Percentiles rank a stretch among this genome's conserved stretches.
phyloP scores from a whole-genome alignment of 345 rosid species.

The Citrus sp. region DNA sequence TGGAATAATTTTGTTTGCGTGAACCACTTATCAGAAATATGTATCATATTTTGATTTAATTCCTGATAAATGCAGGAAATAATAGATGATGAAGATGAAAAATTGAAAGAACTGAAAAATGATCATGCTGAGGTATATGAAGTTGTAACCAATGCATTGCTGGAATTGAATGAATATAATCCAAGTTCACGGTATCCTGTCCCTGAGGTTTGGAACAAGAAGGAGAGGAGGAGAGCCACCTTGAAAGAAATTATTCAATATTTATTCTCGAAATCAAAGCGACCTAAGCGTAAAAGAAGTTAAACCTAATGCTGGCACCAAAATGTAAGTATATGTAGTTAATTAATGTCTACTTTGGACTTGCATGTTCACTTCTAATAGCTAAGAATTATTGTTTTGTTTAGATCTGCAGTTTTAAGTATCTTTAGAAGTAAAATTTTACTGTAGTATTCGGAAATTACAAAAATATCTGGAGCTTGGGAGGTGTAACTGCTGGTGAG shows the following conservation, averaged over 20 bases:
- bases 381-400: background rate
- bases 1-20: background rate
- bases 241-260: conserved; percentile 25
- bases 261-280: conserved; percentile 22
- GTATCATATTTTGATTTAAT: background rate
- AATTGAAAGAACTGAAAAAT: conserved; percentile 16
- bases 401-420: background rate
- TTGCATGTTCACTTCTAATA: background rate
- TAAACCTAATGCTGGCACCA: background rate
- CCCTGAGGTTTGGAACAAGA: conserved; percentile 28
- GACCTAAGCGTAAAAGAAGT: conserved; percentile 18
- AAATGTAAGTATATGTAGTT: background rate
- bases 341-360: background rate
- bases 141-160: conserved; percentile 24
- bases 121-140: conserved; percentile 21
- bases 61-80: conserved; percentile 13
- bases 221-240: conserved; percentile 26
- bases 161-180: conserved; percentile 33
- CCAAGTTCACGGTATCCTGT: conserved; percentile 23
- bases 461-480: background rate
- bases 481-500: background rate
- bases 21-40: background rate
- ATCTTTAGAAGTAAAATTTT: background rate
- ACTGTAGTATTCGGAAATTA: too few species aligned
- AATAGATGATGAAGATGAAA: conserved; percentile 21